phyloP scores from a whole-genome alignment of 495 filamentous ascomycete genomes.

The Podospora appendiculata region DNA sequence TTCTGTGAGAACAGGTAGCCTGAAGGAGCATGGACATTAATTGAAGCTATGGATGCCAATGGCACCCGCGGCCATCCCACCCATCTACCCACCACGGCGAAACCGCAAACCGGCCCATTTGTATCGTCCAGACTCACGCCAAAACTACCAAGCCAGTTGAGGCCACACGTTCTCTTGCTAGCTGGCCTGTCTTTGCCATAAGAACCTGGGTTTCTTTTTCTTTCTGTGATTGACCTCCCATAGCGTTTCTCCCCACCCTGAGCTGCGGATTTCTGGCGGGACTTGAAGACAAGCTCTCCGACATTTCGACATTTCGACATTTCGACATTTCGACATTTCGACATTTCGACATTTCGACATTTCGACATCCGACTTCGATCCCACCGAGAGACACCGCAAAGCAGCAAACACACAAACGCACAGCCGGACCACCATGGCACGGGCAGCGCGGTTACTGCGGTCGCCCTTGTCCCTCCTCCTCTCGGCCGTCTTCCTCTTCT shows the following conservation, averaged over 20 bases:
- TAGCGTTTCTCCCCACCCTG: constrained; percentile 1
- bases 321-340: background rate
- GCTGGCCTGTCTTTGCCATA: constrained; percentile 5
- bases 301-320: background rate
- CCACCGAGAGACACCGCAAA: background rate
- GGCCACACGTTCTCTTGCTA: constrained; percentile 7
- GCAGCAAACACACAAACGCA: constrained; percentile 5
- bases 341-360: background rate
- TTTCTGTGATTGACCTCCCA: constrained; percentile 1
- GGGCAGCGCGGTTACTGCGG: constrained; percentile 30
- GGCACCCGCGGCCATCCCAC: background rate
- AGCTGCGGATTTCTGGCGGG: too few species aligned
- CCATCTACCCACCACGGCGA: background rate
- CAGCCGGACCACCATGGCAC: constrained; percentile 33
- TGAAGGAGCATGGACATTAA: background rate
- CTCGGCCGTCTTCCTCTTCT: constrained; percentile 40
- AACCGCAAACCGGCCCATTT: background rate
- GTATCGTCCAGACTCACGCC: too few species aligned
- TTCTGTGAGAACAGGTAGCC: constrained; percentile 24
- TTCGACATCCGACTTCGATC: background rate
- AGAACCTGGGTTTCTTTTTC: background rate
- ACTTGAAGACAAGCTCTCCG: background rate
- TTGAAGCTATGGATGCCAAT: constrained; percentile 1
- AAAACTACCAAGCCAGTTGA: constrained; percentile 3
- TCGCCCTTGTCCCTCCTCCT: constrained; percentile 39